Evolutionary conservation across 2,329 filamentous ascomycete species (phyloP), one percentile per base, ranked within the genome.

Genomic region (Rhexocercosporidium sp.): DNA sequence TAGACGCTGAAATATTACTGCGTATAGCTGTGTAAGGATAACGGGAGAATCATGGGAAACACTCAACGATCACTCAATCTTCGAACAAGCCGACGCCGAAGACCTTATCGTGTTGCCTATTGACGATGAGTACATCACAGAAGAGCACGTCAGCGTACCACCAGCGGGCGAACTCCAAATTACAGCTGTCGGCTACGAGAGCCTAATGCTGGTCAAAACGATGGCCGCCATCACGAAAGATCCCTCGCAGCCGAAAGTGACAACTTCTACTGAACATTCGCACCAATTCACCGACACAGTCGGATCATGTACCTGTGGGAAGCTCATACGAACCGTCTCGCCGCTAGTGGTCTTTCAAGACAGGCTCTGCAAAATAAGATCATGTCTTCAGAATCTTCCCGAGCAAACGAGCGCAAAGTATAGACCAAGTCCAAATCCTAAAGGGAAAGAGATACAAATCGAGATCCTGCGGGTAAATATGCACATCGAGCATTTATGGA

Each of bases 91-190:
- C 1, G 31, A 56, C 11, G 18, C 29, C 11, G 53, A 37, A 11
- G 22, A 56, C n/a, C 11, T 56, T 1, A 29, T 37, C 3, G 31
- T 56, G 3, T 27, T 56, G 8, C 53, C 53, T 27, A 14, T 56
- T n/a, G 53, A 56, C n/a, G 53, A 56, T 9, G n/a, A 56, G 9
- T 56, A 56, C 29, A 34, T 56, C 31, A 56, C 53, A 12, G 31
- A 18, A 9, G 53, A 37, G 1, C 3, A n/a, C 6, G n/a, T 56
- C 29, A 22, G 6, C 4, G n/a, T 37, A 5, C 53, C 53, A 22
- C 53, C 53, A 16, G 7, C 12, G 2, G 53, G 29, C 16, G 53
- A 56, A 18, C 29, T 25, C 3, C 31, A 56, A 22, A 5, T 56
- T 16, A n/a, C n/a, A n/a, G 20, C 53, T 9, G 18, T 27, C 8